Evolutionary conservation across 2,329 filamentous ascomycete species (phyloP), one percentile per base, ranked within the genome.

Genomic region (Drechmeria coniospora): DNA sequence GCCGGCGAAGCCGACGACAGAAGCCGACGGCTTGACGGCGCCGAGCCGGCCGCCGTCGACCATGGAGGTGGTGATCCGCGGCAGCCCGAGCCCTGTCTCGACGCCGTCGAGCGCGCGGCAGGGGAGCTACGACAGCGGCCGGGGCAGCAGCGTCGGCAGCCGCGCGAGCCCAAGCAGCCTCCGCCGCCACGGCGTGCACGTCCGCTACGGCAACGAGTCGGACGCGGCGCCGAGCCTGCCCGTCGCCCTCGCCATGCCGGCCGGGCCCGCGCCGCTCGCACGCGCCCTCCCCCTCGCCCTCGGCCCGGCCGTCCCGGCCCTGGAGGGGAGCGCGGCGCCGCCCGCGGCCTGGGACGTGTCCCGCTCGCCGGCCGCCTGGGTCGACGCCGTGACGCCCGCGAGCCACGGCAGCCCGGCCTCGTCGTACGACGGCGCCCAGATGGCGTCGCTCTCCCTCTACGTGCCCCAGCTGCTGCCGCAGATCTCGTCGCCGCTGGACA

Each of bases 401-500:
- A 45, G 45, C 34, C 38, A 35, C 21, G 39, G 32, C 22, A 42
- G 41, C 24, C 35, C 44, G 4, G 30, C 33, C n/a, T 36, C 41
- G 3, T 39, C 39, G 11, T 15, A 38, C 15, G 38, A 43, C 11
- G 37, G 35, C 4, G 26, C 26, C 3, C 29, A 36, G 15, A 23
- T 30, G 21, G 18, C 36, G 2, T 40, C 43, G 2, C 36, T 50
- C 20, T 46, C 42, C 2, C 26, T 47, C 11, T 49, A 49, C 25
- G 33, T 47, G 3, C 46, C 44, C 9, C 44, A 43, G 16, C 18
- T 49, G 12, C 32, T 49, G 8, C 49, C 49, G 9, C 45, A 50
- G 28, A 30, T 52, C 12, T 33, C 30, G 8, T 39, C 41, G 6
- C 35, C 44, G 3, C 35, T 46, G 23, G 49, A 52, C 29, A 46